Conservation (phyloP, 1,284 basidiomycete genomes). For the Wallemia hederae region DNA sequence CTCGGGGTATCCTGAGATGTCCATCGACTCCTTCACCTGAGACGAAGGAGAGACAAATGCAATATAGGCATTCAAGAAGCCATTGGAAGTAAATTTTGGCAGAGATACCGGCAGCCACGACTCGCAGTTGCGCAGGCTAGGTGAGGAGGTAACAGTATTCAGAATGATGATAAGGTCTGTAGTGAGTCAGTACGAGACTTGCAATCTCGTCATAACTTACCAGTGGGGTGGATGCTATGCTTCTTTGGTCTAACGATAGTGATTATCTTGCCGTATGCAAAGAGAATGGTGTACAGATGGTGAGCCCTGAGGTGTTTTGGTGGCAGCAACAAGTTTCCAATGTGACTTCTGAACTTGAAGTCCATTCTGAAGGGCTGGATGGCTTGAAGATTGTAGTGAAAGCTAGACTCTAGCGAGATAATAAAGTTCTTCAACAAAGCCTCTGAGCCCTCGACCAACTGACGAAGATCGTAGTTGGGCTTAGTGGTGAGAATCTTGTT, state of each 20-base stretch:
- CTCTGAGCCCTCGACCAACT: neutral
- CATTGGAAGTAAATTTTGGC: conserved; percentile 68
- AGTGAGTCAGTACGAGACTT: neutral
- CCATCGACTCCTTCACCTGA: neutral
- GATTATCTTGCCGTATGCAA: conserved; percentile 48
- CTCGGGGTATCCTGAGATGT: neutral
- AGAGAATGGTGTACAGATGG: conserved; percentile 61
- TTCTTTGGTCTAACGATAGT: conserved; percentile 67
- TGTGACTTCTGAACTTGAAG: neutral
- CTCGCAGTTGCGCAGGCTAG: conserved; percentile 37
- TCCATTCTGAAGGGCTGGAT: neutral
- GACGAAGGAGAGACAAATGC: conserved; percentile 25
- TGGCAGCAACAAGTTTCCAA: neutral
- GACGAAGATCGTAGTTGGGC: conserved; percentile 13
- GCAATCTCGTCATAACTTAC: conserved; percentile 18
- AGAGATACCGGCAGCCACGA: conserved; percentile 88
- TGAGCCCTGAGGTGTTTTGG: conserved; percentile 15
- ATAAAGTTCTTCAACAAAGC: neutral
- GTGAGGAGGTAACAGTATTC: conserved; percentile 36
- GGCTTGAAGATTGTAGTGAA: neutral
- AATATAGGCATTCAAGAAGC: conserved; percentile 79
- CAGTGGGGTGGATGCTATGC: conserved; percentile 80
- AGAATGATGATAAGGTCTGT: conserved; percentile 60
- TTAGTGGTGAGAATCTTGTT: conserved; percentile 10
- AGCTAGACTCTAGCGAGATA: neutral